phyloP scores from a whole-genome alignment of 1,139 yeast genomes.

The Protomyces inundatus region DNA sequence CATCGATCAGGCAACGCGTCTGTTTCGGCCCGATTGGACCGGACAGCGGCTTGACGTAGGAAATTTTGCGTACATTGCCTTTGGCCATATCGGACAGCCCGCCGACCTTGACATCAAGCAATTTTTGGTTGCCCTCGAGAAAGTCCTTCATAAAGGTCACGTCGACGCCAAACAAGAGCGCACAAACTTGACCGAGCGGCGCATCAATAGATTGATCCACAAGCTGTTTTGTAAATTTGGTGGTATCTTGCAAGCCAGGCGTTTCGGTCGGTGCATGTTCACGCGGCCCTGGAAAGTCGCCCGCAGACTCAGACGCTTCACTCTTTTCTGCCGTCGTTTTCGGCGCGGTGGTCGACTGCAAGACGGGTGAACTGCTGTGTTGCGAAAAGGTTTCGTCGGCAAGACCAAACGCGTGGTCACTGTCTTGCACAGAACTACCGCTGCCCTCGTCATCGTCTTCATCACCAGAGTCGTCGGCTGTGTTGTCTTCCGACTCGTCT shows the following conservation, averaged over 20 bases:
- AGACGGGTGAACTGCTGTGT: background rate
- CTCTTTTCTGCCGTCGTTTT: background rate
- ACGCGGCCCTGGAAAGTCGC: constrained; percentile 47
- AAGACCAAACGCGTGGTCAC: constrained; percentile 27
- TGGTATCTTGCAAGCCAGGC: constrained; percentile 49
- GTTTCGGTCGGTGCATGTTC: constrained; percentile 53
- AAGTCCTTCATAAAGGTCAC: constrained; percentile 50
- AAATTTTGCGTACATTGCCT: constrained; percentile 50
- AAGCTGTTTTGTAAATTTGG: constrained; percentile 55
- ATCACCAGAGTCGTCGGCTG: background rate
- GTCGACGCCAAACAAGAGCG: constrained; percentile 69
- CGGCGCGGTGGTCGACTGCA: background rate
- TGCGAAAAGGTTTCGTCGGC: background rate
- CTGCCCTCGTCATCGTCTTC: constrained; percentile 34
- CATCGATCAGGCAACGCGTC: constrained; percentile 75
- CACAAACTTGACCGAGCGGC: constrained; percentile 74
- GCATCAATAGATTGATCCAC: constrained; percentile 59
- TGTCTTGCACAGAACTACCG: constrained; percentile 29
- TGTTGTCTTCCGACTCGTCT: constrained; percentile 31
- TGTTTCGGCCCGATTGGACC: constrained; percentile 93
- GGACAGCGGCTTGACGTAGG: constrained; percentile 71
- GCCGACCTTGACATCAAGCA: constrained; percentile 51
- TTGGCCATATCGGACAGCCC: constrained; percentile 49
- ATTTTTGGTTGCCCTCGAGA: constrained; percentile 62
- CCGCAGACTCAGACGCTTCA: background rate